Conservation (phyloP, 352 stramenopile genomes). For the Saprolegnia diclina region DNA sequence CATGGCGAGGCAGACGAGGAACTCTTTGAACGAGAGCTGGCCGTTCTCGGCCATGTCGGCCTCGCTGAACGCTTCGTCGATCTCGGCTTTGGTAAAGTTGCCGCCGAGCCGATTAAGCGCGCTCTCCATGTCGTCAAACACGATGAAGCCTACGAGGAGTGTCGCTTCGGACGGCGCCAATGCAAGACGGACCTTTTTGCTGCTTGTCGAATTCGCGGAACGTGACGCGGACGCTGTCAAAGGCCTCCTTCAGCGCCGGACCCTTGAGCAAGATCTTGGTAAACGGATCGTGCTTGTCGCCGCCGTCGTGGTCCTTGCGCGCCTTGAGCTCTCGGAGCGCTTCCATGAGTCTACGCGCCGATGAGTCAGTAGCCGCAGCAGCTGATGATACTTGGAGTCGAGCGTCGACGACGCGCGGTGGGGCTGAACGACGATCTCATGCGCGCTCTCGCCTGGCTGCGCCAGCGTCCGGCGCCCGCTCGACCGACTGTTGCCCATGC, state of each 20-base stretch:
- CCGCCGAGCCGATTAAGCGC: conserved; percentile 72
- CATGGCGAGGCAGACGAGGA: conserved; percentile 81
- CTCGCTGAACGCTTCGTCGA: conserved; percentile 68
- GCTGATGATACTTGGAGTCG: conserved; percentile 54
- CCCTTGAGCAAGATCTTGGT: conserved; percentile 77
- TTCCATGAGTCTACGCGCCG: conserved; percentile 56
- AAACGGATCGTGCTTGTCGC: conserved; percentile 50
- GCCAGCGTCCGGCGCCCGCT: background rate
- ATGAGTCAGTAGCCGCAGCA: background rate
- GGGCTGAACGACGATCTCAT: conserved; percentile 22
- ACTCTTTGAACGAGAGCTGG: conserved; percentile 81
- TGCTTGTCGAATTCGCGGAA: conserved; percentile 61
- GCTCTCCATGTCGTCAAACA: conserved; percentile 60
- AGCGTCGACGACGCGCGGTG: conserved; percentile 32
- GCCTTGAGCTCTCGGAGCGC: conserved; percentile 67
- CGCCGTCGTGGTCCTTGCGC: conserved; percentile 46
- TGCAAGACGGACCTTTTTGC: conserved; percentile 35
- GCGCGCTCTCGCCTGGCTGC: background rate
- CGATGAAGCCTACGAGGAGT: conserved; percentile 44
- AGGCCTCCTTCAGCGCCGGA: conserved; percentile 45
- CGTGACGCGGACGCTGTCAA: conserved; percentile 70
- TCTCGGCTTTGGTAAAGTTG: conserved; percentile 67
- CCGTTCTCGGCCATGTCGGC: conserved; percentile 81
- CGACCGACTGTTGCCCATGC: conserved; percentile 18
- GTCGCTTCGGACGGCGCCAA: background rate